These are phyloP conservation scores for Vigna unguiculata DNA, from an alignment of 306 rosid genomes.

Conservation along the genomic window DNA sequence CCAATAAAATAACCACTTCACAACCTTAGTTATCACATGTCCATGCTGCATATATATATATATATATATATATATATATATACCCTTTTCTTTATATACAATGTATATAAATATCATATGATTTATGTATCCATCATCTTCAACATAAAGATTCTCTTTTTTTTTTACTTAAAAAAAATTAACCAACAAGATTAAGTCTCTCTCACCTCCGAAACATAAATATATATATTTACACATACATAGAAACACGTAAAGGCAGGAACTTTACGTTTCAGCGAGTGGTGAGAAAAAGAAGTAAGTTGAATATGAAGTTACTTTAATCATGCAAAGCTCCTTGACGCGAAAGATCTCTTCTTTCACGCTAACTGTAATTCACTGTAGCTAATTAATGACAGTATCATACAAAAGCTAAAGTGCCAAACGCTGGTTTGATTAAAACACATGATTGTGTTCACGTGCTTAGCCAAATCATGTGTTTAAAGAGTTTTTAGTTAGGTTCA, in stretches of 20 bases:
- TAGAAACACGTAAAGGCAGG: conserved; percentile 9
- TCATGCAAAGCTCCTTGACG: conserved; percentile 41
- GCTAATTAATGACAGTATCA: conserved; percentile 39
- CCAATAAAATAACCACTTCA: conserved; percentile 31
- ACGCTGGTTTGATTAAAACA: not conserved
- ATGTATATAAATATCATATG: not conserved
- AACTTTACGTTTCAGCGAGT: conserved; percentile 30
- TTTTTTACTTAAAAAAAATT: not conserved
- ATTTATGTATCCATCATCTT: not conserved
- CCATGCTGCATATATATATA: not conserved
- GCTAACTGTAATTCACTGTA: conserved; percentile 55
- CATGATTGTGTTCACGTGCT: conserved; percentile 21
- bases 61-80: too few relatives aligned
- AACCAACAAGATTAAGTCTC: not conserved
- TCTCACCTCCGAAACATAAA: not conserved
- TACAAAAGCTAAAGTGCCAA: conserved; percentile 42
- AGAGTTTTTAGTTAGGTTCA: conserved; percentile 33
- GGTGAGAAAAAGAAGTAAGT: conserved; percentile 31
- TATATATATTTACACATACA: not conserved
- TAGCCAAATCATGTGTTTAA: conserved; percentile 30
- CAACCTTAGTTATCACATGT: conserved; percentile 8
- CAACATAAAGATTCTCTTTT: conserved; percentile 2
- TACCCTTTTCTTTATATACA: too few relatives aligned
- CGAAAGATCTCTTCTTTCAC: conserved; percentile 31
- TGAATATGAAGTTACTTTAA: conserved; percentile 34